Conservation (phyloP, 352 stramenopile species). For the Phytophthora colocasiae region DNA sequence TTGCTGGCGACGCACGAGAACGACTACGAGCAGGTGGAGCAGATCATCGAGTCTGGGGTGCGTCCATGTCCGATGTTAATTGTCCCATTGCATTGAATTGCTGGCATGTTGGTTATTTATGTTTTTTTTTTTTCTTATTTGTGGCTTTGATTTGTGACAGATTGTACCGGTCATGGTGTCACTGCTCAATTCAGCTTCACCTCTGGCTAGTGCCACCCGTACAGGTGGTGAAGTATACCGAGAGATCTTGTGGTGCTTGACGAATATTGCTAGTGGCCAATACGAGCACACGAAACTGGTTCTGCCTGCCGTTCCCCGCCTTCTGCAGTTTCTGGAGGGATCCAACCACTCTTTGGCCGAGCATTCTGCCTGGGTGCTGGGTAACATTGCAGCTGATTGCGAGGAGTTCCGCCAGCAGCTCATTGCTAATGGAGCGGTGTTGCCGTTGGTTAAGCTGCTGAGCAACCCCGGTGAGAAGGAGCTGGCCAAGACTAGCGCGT, state of each 20-base stretch:
- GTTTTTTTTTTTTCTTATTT: conserved; percentile 12
- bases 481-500: conserved; percentile 50
- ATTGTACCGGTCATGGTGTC: conserved; percentile 78
- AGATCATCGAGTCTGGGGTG: conserved; percentile 82
- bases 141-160: conserved; percentile 34
- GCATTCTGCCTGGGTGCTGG: conserved; percentile 81
- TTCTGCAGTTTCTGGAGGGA: conserved; percentile 76
- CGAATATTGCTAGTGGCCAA: conserved; percentile 83
- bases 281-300: conserved; percentile 88
- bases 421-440: conserved; percentile 61
- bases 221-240: conserved; percentile 76
- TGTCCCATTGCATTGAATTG: conserved; percentile 12
- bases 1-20: conserved; percentile 66
- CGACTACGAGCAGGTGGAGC: conserved; percentile 73
- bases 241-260: conserved; percentile 86
- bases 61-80: conserved; percentile 21
- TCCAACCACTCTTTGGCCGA: conserved; percentile 69
- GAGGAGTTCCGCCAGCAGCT: conserved; percentile 87
- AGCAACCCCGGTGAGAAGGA: conserved; percentile 8
- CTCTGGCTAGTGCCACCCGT: conserved; percentile 66
- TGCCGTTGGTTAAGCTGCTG: conserved; percentile 17
- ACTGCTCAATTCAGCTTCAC: conserved; percentile 71
- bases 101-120: conserved; percentile 7
- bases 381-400: conserved; percentile 88
- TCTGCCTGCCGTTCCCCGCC: conserved; percentile 72